These are phyloP conservation scores for Gremmenia infestans DNA, from an alignment of 2,329 filamentous ascomycete genomes.

Conservation along the genomic window DNA sequence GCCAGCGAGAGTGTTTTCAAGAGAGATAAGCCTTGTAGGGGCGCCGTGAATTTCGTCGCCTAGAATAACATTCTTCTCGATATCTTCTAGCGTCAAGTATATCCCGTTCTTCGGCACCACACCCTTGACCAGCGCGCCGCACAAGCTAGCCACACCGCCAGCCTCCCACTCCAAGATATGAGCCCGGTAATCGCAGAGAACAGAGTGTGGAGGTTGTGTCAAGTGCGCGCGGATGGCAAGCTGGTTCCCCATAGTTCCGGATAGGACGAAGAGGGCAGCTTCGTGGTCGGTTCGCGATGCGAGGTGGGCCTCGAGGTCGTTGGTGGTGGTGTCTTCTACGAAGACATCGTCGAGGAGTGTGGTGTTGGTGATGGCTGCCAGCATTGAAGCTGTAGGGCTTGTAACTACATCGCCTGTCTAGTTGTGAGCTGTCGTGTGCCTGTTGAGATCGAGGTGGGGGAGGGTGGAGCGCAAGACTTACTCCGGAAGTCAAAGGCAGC, in stretches of 20 bases:
- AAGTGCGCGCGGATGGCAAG: constrained; percentile 75
- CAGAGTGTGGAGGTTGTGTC: constrained; percentile 70
- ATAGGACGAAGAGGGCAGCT: constrained; percentile 73
- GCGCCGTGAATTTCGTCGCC: constrained; percentile 69
- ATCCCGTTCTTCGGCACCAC: constrained; percentile 65
- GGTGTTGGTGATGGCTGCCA: constrained; percentile 68
- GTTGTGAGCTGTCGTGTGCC: constrained; percentile 10
- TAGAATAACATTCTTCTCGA: constrained; percentile 60
- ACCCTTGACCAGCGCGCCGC: constrained; percentile 63
- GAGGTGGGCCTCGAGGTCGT: constrained; percentile 67
- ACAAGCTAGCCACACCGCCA: constrained; percentile 61
- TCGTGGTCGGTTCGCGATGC: constrained; percentile 71
- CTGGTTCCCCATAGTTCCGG: constrained; percentile 94
- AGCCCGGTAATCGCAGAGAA: constrained; percentile 72
- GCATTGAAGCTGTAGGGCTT: constrained; percentile 75
- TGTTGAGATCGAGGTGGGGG: neutral
- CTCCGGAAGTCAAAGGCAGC: constrained; percentile 33
- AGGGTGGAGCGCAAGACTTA: constrained; percentile 7
- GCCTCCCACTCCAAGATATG: constrained; percentile 70
- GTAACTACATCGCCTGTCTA: constrained; percentile 62
- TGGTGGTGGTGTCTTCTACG: constrained; percentile 73
- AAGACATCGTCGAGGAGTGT: constrained; percentile 82
- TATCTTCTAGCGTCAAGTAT: constrained; percentile 57
- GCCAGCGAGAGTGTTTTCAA: constrained; percentile 83
- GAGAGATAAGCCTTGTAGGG: constrained; percentile 73